Evolutionary conservation across 495 filamentous ascomycete species (phyloP), one percentile per base, ranked within the genome.

Genomic region (Trichoderma gamsii): DNA sequence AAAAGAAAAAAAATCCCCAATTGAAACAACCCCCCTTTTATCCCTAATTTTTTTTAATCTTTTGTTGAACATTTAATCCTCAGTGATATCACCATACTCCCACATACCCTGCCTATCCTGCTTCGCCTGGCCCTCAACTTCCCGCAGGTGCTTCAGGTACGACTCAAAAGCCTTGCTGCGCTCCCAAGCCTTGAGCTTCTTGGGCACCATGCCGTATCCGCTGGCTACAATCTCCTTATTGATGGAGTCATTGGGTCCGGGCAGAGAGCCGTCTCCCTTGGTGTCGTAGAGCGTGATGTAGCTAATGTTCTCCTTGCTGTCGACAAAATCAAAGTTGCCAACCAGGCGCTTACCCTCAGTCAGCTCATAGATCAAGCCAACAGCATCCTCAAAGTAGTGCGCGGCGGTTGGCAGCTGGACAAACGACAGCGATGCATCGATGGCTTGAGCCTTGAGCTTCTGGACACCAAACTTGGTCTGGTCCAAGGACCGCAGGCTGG

Each of bases 21-120:
- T n/a, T 18, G 44, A 15, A 49, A 49, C 44, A 16, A 49, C n/a
- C 13, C 44, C 44, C 56, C 27, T 9, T 52, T 52, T 52, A 18
- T 9, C 21, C 21, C 18, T n/a, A 21, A 52, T 29, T 29, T 29
- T 1, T 13, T 29, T 12, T 3, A 15, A 13, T 18, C 23, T 13
- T 32, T 4, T 29, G 29, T 29, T 29, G 29, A 29, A 29, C 27
- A 16, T 41, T 69, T 88, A 92, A 77, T 97, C 93, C 80, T 94
- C 92, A 18, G 89, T 93, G 76, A 96, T 80, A 78, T 98, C 96
- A 68, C 96, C 96, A 80, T 98, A 98, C 82, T 98, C 93, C 93
- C 93, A 98, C 83, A 97, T 94, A 9, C 96, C 96, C 66, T 86
- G 82, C 68, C 90, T 85, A 69, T 86, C 86, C 11, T 82, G 76